These are phyloP conservation scores for Collybiopsis luxurians DNA, from an alignment of 768 basidiomycete genomes.

Conservation along the genomic window DNA sequence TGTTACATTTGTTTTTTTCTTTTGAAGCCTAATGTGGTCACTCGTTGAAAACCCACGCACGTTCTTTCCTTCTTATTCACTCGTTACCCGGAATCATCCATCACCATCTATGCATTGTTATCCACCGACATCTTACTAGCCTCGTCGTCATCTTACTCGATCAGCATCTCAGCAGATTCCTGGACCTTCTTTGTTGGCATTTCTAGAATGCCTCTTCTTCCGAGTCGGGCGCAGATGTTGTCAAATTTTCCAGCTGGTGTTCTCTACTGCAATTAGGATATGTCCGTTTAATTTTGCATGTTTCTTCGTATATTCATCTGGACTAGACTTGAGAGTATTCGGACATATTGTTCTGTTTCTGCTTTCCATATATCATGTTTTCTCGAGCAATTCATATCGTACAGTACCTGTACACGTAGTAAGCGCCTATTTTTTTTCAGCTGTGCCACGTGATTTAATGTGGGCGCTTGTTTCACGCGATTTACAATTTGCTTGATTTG, in stretches of 20 bases:
- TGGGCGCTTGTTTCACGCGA: too few species aligned
- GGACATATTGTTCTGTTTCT: conserved; percentile 5
- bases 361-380: not conserved
- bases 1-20: not conserved
- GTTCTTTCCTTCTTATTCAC: not conserved
- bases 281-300: conserved; percentile 2
- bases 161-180: too few species aligned
- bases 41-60: not conserved
- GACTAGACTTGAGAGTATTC: conserved; percentile 1
- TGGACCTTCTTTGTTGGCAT: too few species aligned
- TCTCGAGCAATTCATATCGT: not conserved
- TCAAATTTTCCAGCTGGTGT: not conserved
- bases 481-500: too few species aligned
- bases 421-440: too few species aligned
- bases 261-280: not conserved
- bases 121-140: too few species aligned
- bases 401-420: too few species aligned
- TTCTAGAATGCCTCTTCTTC: too few species aligned
- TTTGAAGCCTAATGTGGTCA: not conserved
- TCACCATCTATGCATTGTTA: not conserved
- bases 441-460: too few species aligned
- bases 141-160: too few species aligned
- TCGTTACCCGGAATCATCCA: not conserved
- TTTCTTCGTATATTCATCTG: not conserved
- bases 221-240: too few species aligned